Evolutionary conservation across 768 basidiomycete species (phyloP).

Genomic region (Udeniomyces megalosporus): DNA sequence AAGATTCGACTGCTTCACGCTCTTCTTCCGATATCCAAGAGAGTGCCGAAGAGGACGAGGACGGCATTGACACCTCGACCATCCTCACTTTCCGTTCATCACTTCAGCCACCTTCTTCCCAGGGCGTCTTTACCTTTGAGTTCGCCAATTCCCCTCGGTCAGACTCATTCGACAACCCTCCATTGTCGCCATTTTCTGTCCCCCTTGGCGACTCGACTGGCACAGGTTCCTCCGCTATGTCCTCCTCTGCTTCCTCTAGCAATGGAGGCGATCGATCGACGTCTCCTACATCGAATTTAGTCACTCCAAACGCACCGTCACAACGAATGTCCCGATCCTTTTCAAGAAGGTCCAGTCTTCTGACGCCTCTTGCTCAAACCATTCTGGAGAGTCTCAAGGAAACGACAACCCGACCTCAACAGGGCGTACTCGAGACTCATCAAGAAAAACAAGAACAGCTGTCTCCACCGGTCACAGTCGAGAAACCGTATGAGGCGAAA

Average conservation of each 20-base stretch:
- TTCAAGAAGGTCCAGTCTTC: slow-evolving; percentile 24
- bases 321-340: slow-evolving; percentile 24
- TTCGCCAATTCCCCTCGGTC: slow-evolving; percentile 12
- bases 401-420: background rate
- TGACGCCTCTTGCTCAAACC: slow-evolving; percentile 25
- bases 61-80: background rate
- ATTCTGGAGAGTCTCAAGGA: slow-evolving; percentile 20
- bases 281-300: background rate
- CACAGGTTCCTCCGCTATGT: background rate
- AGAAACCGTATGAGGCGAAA: slow-evolving; percentile 21
- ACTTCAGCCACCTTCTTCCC: background rate
- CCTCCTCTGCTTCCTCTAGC: background rate
- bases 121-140: slow-evolving; percentile 15
- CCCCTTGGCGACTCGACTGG: background rate
- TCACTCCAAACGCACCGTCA: slow-evolving; percentile 13
- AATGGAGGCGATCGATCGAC: background rate
- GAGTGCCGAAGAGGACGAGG: too few relatives aligned
- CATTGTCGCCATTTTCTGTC: background rate
- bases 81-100: background rate
- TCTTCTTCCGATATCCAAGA: background rate
- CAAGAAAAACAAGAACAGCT: too few relatives aligned
- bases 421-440: too few relatives aligned
- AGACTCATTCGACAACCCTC: slow-evolving; percentile 11
- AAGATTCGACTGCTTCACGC: background rate
- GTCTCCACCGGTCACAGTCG: background rate